phyloP scores from a whole-genome alignment of 2,329 filamentous ascomycete species.

The Trichoderma pleuroti region DNA sequence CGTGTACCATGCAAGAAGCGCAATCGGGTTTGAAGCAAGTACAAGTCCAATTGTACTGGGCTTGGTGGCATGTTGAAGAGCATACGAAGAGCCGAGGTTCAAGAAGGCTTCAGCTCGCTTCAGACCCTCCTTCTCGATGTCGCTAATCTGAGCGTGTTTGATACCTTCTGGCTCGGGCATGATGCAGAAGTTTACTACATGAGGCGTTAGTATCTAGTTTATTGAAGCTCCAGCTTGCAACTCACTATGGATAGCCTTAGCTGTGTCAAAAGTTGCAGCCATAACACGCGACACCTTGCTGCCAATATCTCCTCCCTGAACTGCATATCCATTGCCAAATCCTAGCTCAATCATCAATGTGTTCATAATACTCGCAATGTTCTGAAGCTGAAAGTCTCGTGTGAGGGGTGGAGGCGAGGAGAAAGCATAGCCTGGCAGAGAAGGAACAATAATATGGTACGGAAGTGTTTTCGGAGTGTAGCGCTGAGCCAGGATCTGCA shows the following conservation, averaged over 20 bases:
- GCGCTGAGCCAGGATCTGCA: constrained; percentile 43
- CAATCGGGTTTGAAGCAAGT: constrained; percentile 6
- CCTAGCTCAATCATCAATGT: constrained; percentile 40
- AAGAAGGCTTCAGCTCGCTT: background rate
- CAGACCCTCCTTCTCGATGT: background rate
- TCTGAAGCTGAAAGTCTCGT: constrained; percentile 33
- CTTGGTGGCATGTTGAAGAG: constrained; percentile 7
- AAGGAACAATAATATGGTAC: constrained; percentile 56
- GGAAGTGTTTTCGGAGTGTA: constrained; percentile 50
- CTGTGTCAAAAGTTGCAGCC: constrained; percentile 26
- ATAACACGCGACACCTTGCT: constrained; percentile 39
- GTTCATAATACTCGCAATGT: constrained; percentile 43
- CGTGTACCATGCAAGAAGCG: constrained; percentile 1
- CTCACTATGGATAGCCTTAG: constrained; percentile 7
- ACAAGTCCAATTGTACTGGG: constrained; percentile 12
- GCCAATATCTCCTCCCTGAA: constrained; percentile 58
- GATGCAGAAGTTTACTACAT: constrained; percentile 10
- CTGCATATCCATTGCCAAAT: constrained; percentile 42
- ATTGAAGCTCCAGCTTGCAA: background rate
- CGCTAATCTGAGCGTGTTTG: background rate
- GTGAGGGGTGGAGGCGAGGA: constrained; percentile 46
- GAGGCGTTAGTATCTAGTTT: background rate
- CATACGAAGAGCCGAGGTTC: background rate
- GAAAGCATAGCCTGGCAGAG: constrained; percentile 52
- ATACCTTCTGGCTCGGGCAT: constrained; percentile 4